Conservation (phyloP, 2,329 filamentous ascomycete genomes). For the Ophiocordyceps polyrhachis-furcata region DNA sequence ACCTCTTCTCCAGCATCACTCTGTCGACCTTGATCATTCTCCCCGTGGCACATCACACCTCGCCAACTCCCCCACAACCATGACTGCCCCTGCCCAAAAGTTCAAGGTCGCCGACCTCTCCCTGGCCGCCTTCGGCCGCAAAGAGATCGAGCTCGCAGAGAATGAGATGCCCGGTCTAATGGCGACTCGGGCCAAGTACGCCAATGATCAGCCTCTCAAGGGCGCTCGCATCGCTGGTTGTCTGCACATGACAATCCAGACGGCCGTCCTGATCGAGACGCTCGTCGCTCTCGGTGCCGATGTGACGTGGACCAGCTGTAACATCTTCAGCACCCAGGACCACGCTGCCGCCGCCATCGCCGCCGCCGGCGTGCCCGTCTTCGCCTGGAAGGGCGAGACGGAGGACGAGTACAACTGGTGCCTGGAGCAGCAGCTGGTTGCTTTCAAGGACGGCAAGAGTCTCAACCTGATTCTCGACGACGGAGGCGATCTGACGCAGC, state of each 20-base stretch:
- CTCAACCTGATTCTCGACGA: slow-evolving; percentile 99
- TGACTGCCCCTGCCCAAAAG: slow-evolving; percentile 70
- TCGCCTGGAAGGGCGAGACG: slow-evolving; percentile 71
- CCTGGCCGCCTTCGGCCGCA: slow-evolving; percentile 94
- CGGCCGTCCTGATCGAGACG: slow-evolving; percentile 97
- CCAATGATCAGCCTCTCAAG: slow-evolving; percentile 76
- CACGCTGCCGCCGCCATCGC: slow-evolving; percentile 96
- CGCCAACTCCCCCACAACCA: slow-evolving; percentile 17
- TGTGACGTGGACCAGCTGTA: slow-evolving; percentile 98
- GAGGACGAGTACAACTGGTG: slow-evolving; percentile 99
- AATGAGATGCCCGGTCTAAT: slow-evolving; percentile 97
- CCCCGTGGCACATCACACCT: not conserved
- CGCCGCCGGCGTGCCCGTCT: slow-evolving; percentile 75
- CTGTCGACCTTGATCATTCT: too few species aligned
- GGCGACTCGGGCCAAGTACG: slow-evolving; percentile 84
- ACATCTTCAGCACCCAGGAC: slow-evolving; percentile 99
- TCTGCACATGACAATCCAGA: slow-evolving; percentile 99
- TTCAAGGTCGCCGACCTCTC: slow-evolving; percentile 99
- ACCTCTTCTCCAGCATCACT: too few species aligned
- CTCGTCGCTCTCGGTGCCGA: slow-evolving; percentile 86
- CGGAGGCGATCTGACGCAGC: slow-evolving; percentile 87
- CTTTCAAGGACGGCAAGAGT: slow-evolving; percentile 93
- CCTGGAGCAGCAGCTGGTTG: slow-evolving; percentile 88
- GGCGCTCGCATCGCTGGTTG: slow-evolving; percentile 94
- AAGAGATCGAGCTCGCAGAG: slow-evolving; percentile 97